Evolutionary conservation across 331 rosid genomes (phyloP).

Genomic region (Quercus phellos): DNA sequence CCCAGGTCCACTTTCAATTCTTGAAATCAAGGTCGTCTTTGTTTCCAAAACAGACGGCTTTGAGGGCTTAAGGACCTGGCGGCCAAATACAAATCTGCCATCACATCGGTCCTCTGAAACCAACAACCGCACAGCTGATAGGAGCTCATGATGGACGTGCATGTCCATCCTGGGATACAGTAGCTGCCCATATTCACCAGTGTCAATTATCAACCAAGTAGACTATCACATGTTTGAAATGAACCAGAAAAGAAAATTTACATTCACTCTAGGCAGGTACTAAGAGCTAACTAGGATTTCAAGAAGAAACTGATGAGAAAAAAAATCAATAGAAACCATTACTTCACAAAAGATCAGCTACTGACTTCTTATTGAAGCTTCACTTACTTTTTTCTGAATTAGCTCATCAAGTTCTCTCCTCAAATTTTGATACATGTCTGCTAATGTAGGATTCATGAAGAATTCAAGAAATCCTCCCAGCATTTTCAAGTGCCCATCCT

Average conservation of each 20-base stretch:
- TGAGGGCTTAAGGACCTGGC: slow-evolving; percentile 44
- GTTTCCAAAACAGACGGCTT: slow-evolving; percentile 33
- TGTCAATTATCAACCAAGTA: neutral
- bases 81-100: slow-evolving; percentile 72
- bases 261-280: neutral
- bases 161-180: slow-evolving; percentile 65
- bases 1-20: slow-evolving; percentile 94
- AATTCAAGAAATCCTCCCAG: slow-evolving; percentile 91
- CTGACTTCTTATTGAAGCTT: neutral
- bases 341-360: neutral
- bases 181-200: slow-evolving; percentile 46
- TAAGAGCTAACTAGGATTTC: neutral
- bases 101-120: slow-evolving; percentile 53
- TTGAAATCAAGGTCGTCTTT: slow-evolving; percentile 52
- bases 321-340: slow-evolving; percentile 1
- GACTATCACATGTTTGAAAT: neutral
- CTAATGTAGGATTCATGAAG: slow-evolving; percentile 74
- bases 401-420: slow-evolving; percentile 74
- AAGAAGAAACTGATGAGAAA: slow-evolving; percentile 14
- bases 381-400: slow-evolving; percentile 75
- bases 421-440: slow-evolving; percentile 62
- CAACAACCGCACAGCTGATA: slow-evolving; percentile 73
- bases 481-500: slow-evolving; percentile 93
- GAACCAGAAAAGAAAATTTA: neutral
- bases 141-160: slow-evolving; percentile 56